Conservation (phyloP, 1,284 basidiomycete genomes). For the Dichomitus squalens region DNA sequence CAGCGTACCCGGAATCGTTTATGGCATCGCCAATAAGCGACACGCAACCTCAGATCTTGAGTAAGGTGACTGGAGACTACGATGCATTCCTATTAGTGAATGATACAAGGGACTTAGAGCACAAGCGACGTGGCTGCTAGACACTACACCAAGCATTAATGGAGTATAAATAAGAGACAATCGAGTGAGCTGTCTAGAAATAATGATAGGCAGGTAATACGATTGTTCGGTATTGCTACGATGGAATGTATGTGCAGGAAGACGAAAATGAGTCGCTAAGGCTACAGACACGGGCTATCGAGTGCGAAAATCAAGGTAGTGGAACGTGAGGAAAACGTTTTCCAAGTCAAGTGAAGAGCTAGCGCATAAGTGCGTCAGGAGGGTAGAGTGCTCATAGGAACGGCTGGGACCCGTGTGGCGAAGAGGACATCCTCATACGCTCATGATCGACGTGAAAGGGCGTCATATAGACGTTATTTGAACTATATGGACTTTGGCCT, state of each 20-base stretch:
- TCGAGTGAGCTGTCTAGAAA: neutral
- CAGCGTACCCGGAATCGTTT: too few relatives aligned
- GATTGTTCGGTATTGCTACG: neutral
- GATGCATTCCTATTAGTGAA: too few relatives aligned
- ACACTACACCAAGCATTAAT: too few relatives aligned
- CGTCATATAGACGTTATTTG: slow-evolving; percentile 16
- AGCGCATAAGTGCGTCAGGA: neutral
- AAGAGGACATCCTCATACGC: slow-evolving; percentile 8
- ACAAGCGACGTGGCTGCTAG: neutral
- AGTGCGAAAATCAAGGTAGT: neutral
- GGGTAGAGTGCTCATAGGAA: slow-evolving; percentile 6
- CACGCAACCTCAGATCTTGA: too few relatives aligned
- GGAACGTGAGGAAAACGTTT: neutral
- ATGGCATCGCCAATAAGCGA: too few relatives aligned
- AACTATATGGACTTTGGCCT: slow-evolving; percentile 7
- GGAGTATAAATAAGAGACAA: slow-evolving; percentile 2
- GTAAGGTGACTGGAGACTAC: too few relatives aligned
- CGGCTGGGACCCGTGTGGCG: slow-evolving; percentile 10
- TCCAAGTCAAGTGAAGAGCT: too few relatives aligned
- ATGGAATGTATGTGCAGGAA: neutral
- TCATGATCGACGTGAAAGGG: slow-evolving; percentile 29
- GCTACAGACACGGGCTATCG: slow-evolving; percentile 22
- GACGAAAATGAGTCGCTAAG: slow-evolving; percentile 8
- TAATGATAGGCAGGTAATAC: neutral
- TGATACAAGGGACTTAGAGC: neutral